Percentiles rank a stretch among this genome's conserved stretches.
These are phyloP conservation scores for Halenospora varia DNA, from an alignment of 495 filamentous ascomycete species.

Conservation along the genomic window DNA sequence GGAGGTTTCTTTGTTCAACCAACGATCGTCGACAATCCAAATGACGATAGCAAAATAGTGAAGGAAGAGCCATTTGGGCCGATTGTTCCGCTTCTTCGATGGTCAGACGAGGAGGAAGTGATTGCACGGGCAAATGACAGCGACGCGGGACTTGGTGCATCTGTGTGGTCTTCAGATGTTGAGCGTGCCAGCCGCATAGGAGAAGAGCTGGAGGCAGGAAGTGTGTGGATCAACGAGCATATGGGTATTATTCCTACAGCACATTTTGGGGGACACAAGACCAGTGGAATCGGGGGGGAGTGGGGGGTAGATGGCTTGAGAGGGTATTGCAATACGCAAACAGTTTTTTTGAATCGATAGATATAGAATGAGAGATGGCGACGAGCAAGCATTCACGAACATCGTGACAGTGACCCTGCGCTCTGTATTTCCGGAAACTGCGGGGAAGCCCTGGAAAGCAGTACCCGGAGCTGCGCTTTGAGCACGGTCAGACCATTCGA, in stretches of 20 bases:
- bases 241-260: slow-evolving; percentile 30
- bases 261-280: slow-evolving; percentile 51
- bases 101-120: slow-evolving; percentile 47
- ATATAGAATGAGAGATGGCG: neutral
- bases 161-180: slow-evolving; percentile 45
- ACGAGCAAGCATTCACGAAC: no score
- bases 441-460: no score
- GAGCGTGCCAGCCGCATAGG: slow-evolving; percentile 38
- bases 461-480: no score
- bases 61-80: slow-evolving; percentile 46
- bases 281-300: slow-evolving; percentile 51
- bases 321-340: slow-evolving; percentile 45
- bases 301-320: slow-evolving; percentile 45
- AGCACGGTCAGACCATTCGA: no score
- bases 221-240: slow-evolving; percentile 21
- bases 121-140: slow-evolving; percentile 46
- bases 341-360: no score
- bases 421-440: no score
- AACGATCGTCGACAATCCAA: slow-evolving; percentile 56
- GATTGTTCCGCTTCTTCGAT: slow-evolving; percentile 44
- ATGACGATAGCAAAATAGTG: slow-evolving; percentile 44
- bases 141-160: slow-evolving; percentile 43
- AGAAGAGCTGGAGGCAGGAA: slow-evolving; percentile 41
- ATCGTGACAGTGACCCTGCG: no score
- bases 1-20: slow-evolving; percentile 47